These are phyloP conservation scores for Heritiera littoralis DNA, from an alignment of 345 rosid species.

Conservation along the genomic window DNA sequence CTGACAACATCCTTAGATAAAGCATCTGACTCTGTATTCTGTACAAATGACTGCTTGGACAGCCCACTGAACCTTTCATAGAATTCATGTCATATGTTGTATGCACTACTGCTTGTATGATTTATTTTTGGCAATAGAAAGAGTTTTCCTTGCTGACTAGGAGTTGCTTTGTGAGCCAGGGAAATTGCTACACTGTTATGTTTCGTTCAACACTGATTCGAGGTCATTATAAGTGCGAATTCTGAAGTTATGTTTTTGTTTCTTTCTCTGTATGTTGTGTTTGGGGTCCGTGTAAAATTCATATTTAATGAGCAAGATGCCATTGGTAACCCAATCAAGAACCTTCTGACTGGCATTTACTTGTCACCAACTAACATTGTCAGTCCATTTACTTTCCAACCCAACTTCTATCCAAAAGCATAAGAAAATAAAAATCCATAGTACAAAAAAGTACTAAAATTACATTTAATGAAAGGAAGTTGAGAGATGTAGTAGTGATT, in stretches of 20 bases:
- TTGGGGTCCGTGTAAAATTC: slow-evolving; percentile 1
- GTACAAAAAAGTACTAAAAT: not conserved
- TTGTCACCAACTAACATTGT: slow-evolving; percentile 39
- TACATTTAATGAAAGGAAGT: slow-evolving; percentile 2
- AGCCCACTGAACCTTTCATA: not conserved
- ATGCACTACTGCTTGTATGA: not conserved
- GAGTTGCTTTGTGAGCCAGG: not conserved
- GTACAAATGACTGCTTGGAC: slow-evolving; percentile 3
- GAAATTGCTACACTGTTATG: not conserved
- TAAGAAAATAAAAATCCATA: not conserved
- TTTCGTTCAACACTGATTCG: not conserved
- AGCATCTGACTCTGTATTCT: not conserved
- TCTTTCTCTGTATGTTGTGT: not conserved
- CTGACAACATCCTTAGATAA: not conserved
- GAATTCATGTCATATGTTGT: not conserved
- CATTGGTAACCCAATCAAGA: slow-evolving; percentile 33
- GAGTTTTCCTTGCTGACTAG: not conserved
- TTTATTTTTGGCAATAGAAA: not conserved
- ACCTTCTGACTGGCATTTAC: slow-evolving; percentile 51
- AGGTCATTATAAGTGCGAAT: not conserved
- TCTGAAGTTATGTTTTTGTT: no score
- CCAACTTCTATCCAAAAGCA: slow-evolving; percentile 16
- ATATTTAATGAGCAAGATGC: slow-evolving; percentile 29
- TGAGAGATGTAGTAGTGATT: slow-evolving; percentile 8
- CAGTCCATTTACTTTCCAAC: slow-evolving; percentile 29